Base-by-base conservation (phyloP, 2,329 filamentous ascomycete species). In the Trichoderma arundinaceum region DNA sequence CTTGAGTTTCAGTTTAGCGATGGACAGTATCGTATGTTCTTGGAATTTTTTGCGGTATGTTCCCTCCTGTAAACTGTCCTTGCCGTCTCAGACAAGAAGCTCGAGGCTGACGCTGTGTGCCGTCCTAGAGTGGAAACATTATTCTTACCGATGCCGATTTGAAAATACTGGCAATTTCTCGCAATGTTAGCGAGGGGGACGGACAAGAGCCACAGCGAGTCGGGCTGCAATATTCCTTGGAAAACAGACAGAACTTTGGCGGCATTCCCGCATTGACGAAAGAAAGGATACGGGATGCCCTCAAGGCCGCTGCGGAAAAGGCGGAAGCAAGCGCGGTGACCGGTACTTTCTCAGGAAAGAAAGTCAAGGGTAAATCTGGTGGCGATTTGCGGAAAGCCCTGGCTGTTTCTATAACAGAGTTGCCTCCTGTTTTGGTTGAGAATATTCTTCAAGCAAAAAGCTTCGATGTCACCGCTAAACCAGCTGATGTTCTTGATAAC, bases 1-100 rank as follows among this genome's bases (percentile, higher is more conserved):
- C 89, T 99, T 61, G 92, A 98, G 76, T 88, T 99, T 62, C 86
- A 91, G 72, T 97, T 99, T 76, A 96, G 92, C 71, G 93, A 98
- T 81, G 95, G 95, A 10, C 85, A 89, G 71, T 97, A 96, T 75
- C 85, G 90, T 48, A 78, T 99, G 22, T 97, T 92, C 75, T 81
- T 99, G 33, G 95, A 99, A 79, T 99, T 99, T 80, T 99, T 97
- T 75, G 94, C 95, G 1, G 80, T 81, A 72, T 17, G 39, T 46
- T 8, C 12, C 33, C 2, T 13, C 13, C 17, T 33, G 32, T 15
- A 7, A 4, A 9, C 32, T 28, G 17, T 1, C 8, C 19, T 1
- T 7, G 22, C n/a, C 9, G 4, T 17, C 8, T 28, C 22, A 15
- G 33, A 12, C 33, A 38, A 22, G n/a, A 43, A 8, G n/a, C 28